These are phyloP conservation scores for Aureobasidium sp. DNA, from an alignment of 2,329 filamentous ascomycete species.

Conservation along the genomic window DNA sequence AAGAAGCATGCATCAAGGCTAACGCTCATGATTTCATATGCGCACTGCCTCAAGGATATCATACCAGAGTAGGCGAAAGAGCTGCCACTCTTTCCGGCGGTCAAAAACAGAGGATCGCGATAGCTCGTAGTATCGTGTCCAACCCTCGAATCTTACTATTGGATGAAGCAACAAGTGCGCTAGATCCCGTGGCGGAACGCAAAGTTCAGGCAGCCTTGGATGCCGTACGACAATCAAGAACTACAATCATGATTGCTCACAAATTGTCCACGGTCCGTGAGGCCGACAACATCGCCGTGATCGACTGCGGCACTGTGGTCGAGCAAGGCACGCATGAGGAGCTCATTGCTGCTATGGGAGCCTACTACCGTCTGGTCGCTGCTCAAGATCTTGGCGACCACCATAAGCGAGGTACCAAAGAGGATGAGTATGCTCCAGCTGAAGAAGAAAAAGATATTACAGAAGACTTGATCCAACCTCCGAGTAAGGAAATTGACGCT, in stretches of 20 bases:
- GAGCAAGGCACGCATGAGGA: slow-evolving; percentile 50
- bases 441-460: not conserved
- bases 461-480: slow-evolving; percentile 48
- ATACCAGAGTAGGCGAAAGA: slow-evolving; percentile 38
- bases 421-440: not conserved
- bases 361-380: slow-evolving; percentile 48
- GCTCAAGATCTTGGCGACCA: slow-evolving; percentile 55
- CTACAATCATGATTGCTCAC: slow-evolving; percentile 48
- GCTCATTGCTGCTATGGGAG: slow-evolving; percentile 41
- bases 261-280: slow-evolving; percentile 47
- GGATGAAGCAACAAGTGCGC: slow-evolving; percentile 42
- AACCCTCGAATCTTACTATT: slow-evolving; percentile 38
- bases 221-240: slow-evolving; percentile 34
- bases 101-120: slow-evolving; percentile 40
- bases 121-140: slow-evolving; percentile 40
- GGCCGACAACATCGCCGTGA: slow-evolving; percentile 53
- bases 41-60: slow-evolving; percentile 37
- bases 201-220: slow-evolving; percentile 39
- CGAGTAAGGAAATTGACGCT: too few relatives aligned
- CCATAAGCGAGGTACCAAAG: too few relatives aligned
- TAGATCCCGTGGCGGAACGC: slow-evolving; percentile 38
- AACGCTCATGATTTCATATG: slow-evolving; percentile 43
- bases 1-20: slow-evolving; percentile 36
- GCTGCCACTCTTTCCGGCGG: slow-evolving; percentile 38
- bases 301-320: slow-evolving; percentile 46